A percentile compares a stretch with the other conserved stretches of the same genome.
Evolutionary conservation across 2,329 filamentous ascomycete genomes (phyloP).

Genomic region (Colletotrichum spaethianum): DNA sequence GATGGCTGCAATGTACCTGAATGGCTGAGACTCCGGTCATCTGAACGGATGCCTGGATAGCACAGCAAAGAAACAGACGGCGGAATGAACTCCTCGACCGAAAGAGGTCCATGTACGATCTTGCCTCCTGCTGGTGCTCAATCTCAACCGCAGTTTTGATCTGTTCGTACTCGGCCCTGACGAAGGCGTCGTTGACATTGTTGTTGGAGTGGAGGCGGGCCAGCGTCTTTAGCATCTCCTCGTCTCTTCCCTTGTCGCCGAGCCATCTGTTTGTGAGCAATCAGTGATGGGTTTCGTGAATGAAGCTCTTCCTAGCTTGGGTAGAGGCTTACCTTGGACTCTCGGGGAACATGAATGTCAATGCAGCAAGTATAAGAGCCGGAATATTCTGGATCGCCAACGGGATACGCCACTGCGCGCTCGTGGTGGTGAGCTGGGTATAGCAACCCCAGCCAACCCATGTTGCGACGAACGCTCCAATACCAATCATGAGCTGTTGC

Average conservation of each 20-base stretch:
- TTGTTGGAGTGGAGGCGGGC: constrained; percentile 79
- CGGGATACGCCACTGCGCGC: constrained; percentile 53
- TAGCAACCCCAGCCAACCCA: constrained; percentile 64
- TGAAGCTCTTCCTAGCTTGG: background rate
- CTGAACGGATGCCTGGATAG: constrained; percentile 79
- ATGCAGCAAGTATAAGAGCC: constrained; percentile 71
- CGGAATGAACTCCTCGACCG: constrained; percentile 73
- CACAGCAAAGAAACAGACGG: constrained; percentile 77
- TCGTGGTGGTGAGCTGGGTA: constrained; percentile 46
- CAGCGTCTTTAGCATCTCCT: constrained; percentile 76
- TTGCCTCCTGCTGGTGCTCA: constrained; percentile 78
- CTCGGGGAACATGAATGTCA: constrained; percentile 81
- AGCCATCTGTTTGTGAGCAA: constrained; percentile 69
- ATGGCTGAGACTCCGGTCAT: constrained; percentile 80
- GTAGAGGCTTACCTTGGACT: constrained; percentile 57
- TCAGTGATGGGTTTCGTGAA: background rate
- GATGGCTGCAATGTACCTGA: constrained; percentile 73
- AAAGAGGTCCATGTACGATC: constrained; percentile 79
- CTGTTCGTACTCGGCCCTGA: constrained; percentile 66
- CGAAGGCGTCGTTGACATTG: constrained; percentile 70
- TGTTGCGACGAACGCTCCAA: constrained; percentile 78
- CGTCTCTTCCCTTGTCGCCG: constrained; percentile 76
- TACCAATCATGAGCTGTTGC: constrained; percentile 86
- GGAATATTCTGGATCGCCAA: constrained; percentile 80
- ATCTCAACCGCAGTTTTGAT: constrained; percentile 76